Evolutionary conservation across 2,329 filamentous ascomycete species (phyloP).

Genomic region (Trichoderma sp.): DNA sequence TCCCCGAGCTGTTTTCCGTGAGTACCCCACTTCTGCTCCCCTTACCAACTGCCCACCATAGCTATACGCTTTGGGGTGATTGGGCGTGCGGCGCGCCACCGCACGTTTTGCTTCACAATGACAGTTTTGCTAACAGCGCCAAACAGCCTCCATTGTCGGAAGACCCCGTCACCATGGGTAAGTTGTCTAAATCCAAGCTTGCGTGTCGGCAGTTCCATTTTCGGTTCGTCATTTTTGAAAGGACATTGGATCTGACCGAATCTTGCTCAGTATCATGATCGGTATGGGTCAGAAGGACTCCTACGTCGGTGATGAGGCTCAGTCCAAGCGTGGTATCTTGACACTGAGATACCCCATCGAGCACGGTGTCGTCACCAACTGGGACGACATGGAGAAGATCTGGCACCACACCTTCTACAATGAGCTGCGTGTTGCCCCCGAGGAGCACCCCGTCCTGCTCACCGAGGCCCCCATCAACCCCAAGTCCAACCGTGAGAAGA

Average conservation of each 20-base stretch:
- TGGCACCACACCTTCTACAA: slow-evolving; percentile 99
- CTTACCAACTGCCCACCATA: slow-evolving; percentile 20
- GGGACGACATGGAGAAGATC: slow-evolving; percentile 99
- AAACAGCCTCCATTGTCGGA: slow-evolving; percentile 95
- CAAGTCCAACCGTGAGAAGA: slow-evolving; percentile 99
- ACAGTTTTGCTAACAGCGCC: slow-evolving; percentile 30
- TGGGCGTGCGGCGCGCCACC: slow-evolving; percentile 16
- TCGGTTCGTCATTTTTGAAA: background rate
- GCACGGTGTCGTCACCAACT: slow-evolving; percentile 99
- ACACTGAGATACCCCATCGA: slow-evolving; percentile 99
- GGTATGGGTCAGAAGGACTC: slow-evolving; percentile 99
- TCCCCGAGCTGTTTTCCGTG: slow-evolving; percentile 99
- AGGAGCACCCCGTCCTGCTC: slow-evolving; percentile 99
- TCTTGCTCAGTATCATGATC: slow-evolving; percentile 90
- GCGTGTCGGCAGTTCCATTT: slow-evolving; percentile 16
- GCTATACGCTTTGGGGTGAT: slow-evolving; percentile 22
- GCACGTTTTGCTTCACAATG: background rate
- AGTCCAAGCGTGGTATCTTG: slow-evolving; percentile 99
- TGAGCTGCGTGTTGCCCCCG: slow-evolving; percentile 98
- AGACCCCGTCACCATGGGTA: slow-evolving; percentile 99
- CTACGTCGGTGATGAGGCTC: slow-evolving; percentile 99
- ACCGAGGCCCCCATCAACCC: slow-evolving; percentile 99
- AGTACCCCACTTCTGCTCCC: slow-evolving; percentile 53
- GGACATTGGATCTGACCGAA: slow-evolving; percentile 19
- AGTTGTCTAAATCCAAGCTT: slow-evolving; percentile 40